Conservation (phyloP, 176 grass and related monocot genomes). For the Carex kokanica region DNA sequence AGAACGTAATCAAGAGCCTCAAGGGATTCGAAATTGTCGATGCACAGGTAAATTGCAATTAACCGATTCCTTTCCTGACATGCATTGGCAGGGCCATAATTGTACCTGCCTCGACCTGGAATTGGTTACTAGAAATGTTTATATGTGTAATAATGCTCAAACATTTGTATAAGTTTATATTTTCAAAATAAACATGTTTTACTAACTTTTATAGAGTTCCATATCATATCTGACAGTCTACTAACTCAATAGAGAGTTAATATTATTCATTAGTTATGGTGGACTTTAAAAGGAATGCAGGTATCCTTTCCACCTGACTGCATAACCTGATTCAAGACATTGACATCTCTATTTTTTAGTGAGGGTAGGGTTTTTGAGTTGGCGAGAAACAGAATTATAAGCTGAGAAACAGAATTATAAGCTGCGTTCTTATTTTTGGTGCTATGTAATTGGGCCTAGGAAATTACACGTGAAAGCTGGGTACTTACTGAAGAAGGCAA, state of each 20-base stretch:
- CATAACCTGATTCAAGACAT: not conserved
- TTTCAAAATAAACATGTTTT: not conserved
- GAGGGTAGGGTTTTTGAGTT: not conserved
- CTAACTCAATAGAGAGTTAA: not conserved
- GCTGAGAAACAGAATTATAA: too few species aligned
- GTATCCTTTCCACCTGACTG: not conserved
- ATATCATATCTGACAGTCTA: not conserved
- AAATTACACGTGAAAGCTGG: constrained; percentile 63
- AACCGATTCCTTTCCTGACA: not conserved
- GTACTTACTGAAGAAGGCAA: constrained; percentile 76
- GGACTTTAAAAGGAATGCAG: not conserved
- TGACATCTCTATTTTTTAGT: not conserved
- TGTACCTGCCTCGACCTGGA: not conserved
- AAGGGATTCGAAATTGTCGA: constrained; percentile 73
- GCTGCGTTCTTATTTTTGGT: not conserved
- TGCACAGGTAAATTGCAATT: constrained; percentile 22
- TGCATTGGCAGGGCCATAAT: not conserved
- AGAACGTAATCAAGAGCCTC: constrained; percentile 86
- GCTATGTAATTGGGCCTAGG: constrained; percentile 34
- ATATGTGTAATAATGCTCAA: not conserved
- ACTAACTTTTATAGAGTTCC: not conserved
- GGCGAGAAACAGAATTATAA: not conserved
- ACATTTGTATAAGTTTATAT: not conserved
- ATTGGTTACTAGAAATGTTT: not conserved
- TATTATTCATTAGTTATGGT: not conserved